Base-by-base conservation (phyloP, 192 early-diverging fungal species). In the Chytriomyces confervae region DNA sequence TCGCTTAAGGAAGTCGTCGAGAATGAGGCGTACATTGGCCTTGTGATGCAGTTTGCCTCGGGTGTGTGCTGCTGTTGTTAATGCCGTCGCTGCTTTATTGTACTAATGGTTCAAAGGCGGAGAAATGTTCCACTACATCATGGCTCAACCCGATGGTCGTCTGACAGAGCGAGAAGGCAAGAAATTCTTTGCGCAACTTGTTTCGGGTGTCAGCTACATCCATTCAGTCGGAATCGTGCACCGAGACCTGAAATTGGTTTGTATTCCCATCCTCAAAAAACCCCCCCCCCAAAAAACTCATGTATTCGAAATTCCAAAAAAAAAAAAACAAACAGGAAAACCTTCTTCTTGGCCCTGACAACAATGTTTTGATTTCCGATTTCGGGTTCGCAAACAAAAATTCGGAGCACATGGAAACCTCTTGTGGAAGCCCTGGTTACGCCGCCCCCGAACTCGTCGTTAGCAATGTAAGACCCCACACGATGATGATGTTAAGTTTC, bases 91-190 rank as follows among this genome's bases (percentile, higher is more conserved):
- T 82, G 68, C 92, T 67, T 91, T 95, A 62, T 90, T 87, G 68
- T 89, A 94, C 36, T 91, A 92, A 79, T 92, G 61, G 18, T 10
- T 7, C 68, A 90, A 27, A 27, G 95, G 94, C 69, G 97, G 97
- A 47, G 97, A 99, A 85, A 86, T 99, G 62, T 99, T 99, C 82
- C 96, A 99, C 84, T 92, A 98, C 83, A 97, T 99, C 72, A 89
- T 99, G 65, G 96, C 96, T 0, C 96, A 96, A 79, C 92, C 94
- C 8, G 96, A 97, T 77, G 72, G 83, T 49, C 50, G 77, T 24
- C 86, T 99, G 66, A 95, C 92, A 80, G 97, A 99, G 79, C 85
- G 86, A 66, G 97, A 99, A 74, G 96, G 96, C 0, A 91, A 93
- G 69, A 88, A 92, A 62, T 86, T 97, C 67, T 98, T 99, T 89